Evolutionary conservation across 78 protist genomes (phyloP).

Genomic region (Cyanophora paradoxa): DNA sequence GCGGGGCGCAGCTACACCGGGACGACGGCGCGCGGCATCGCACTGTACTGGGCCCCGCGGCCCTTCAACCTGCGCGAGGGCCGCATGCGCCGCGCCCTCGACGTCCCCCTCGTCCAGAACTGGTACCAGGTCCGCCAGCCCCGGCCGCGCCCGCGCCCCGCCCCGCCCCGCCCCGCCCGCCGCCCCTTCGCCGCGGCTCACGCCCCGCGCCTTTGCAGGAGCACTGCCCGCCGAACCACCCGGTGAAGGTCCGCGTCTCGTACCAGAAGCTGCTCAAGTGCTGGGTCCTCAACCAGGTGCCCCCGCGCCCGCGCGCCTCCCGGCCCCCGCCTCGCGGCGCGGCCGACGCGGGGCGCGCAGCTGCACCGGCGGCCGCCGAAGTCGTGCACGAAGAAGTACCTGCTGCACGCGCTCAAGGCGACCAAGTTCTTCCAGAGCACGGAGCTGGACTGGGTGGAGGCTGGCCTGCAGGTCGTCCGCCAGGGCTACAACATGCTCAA

Average conservation of each 20-base stretch:
- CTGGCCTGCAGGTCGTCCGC: slow-evolving; percentile 98
- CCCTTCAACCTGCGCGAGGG: slow-evolving; percentile 94
- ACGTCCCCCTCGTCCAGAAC: slow-evolving; percentile 91
- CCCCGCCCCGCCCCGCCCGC: no score
- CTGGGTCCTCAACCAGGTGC: slow-evolving; percentile 84
- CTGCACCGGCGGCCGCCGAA: slow-evolving; percentile 73
- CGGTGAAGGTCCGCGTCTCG: slow-evolving; percentile 92
- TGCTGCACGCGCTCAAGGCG: slow-evolving; percentile 68
- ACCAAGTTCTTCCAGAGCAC: slow-evolving; percentile 97
- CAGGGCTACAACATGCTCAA: slow-evolving; percentile 99
- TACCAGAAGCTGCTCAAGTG: slow-evolving; percentile 97
- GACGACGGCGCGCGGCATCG: slow-evolving; percentile 86
- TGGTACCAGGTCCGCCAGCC: no score
- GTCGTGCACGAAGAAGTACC: slow-evolving; percentile 72
- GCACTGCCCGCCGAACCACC: slow-evolving; percentile 90
- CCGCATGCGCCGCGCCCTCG: slow-evolving; percentile 80
- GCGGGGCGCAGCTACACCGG: no score
- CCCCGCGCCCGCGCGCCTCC: no score
- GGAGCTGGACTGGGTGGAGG: slow-evolving; percentile 99
- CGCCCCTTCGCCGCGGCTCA: no score
- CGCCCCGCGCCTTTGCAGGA: no score
- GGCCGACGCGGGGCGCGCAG: neutral
- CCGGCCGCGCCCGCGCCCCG: no score
- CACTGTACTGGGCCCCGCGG: slow-evolving; percentile 91
- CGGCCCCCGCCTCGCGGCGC: no score